Evolutionary conservation across 208 protist genomes (phyloP).

Genomic region (Phytomonas serpens): DNA sequence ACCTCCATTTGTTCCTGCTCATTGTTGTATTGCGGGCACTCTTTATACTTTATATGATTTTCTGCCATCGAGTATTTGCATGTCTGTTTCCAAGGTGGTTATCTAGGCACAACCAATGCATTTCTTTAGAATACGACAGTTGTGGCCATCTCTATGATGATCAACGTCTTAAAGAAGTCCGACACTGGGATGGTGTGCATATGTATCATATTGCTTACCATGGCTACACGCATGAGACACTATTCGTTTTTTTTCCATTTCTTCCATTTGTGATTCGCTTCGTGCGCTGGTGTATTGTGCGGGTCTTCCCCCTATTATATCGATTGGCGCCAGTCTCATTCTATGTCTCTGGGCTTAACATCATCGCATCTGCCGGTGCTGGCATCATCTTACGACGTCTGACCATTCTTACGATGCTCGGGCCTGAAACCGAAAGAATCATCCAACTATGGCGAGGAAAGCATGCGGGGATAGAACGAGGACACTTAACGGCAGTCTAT

Average conservation of each 20-base stretch:
- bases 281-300: constrained; percentile 23
- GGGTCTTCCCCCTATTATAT: constrained; percentile 19
- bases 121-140: constrained; percentile 48
- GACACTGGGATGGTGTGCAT: constrained; percentile 70
- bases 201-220: constrained; percentile 62
- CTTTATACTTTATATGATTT: constrained; percentile 37
- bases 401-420: constrained; percentile 41
- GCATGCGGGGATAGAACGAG: not conserved
- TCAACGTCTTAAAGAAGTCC: constrained; percentile 33
- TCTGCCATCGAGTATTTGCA: constrained; percentile 28
- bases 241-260: constrained; percentile 64
- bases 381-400: constrained; percentile 52
- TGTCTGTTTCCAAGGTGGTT: constrained; percentile 16
- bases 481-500: not conserved
- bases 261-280: constrained; percentile 40
- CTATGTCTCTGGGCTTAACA: constrained; percentile 38
- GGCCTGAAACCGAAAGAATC: constrained; percentile 16
- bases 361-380: constrained; percentile 20
- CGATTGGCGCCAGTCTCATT: constrained; percentile 36
- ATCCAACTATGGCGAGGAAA: not conserved
- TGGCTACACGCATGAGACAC: constrained; percentile 70
- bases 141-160: constrained; percentile 41
- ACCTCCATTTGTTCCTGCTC: constrained; percentile 25
- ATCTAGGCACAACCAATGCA: constrained; percentile 7
- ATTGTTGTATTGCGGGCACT: constrained; percentile 29